phyloP scores from a whole-genome alignment of 2,329 filamentous ascomycete genomes.

The Colletotrichum horii region DNA sequence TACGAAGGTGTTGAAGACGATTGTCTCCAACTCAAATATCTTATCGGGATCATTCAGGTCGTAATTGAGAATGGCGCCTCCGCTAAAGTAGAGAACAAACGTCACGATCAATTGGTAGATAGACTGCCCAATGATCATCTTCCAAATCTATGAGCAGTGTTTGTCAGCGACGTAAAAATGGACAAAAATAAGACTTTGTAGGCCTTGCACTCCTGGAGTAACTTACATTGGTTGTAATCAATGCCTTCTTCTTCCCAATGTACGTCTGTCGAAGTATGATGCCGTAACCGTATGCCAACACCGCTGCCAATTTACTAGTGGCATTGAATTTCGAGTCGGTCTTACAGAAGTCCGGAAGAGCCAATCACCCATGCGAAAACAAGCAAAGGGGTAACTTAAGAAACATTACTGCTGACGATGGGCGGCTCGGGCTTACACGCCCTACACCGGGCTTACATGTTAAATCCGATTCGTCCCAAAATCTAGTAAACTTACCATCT shows the following conservation, averaged over 20 bases:
- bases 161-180: too few species aligned
- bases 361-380: not conserved
- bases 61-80: not conserved
- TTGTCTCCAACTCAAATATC: constrained; percentile 57
- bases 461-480: not conserved
- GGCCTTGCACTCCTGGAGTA: too few species aligned
- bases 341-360: not conserved
- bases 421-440: not conserved
- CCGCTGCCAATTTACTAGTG: not conserved
- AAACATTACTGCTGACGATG: not conserved
- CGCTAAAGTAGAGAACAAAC: constrained; percentile 34
- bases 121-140: constrained; percentile 69
- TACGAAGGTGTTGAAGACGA: constrained; percentile 86
- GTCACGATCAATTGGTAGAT: constrained; percentile 65
- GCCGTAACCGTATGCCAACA: not conserved
- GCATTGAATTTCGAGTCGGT: not conserved
- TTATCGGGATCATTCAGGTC: not conserved
- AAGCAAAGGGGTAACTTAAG: not conserved
- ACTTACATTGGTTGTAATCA: too few species aligned
- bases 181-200: rapidly evolving
- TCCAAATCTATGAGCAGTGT: constrained; percentile 47
- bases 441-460: not conserved
- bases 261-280: not conserved
- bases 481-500: not conserved
- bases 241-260: not conserved